Conservation (phyloP, 345 rosid species). For the Rhizophora apiculata region DNA sequence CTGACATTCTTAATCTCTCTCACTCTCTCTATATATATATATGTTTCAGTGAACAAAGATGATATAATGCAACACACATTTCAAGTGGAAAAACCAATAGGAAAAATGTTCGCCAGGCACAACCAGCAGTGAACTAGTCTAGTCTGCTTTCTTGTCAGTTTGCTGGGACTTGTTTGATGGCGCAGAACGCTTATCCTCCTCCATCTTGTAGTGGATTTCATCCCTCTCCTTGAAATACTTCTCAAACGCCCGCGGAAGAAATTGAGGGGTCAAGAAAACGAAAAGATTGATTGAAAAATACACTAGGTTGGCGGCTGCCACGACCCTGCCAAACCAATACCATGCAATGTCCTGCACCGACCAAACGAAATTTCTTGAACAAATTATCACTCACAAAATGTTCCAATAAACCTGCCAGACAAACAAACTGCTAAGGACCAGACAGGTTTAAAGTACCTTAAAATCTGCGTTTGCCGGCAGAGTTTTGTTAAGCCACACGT, state of each 20-base stretch:
- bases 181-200: constrained; percentile 45
- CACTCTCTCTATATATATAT: too few relatives aligned
- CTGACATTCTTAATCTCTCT: too few relatives aligned
- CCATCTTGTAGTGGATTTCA: constrained; percentile 50
- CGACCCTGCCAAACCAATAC: constrained; percentile 80
- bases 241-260: constrained; percentile 82
- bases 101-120: too few relatives aligned
- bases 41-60: neutral
- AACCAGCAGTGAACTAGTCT: neutral
- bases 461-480: constrained; percentile 48
- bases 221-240: constrained; percentile 56
- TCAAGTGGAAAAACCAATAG: too few relatives aligned
- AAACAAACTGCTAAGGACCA: constrained; percentile 31
- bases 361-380: neutral
- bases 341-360: constrained; percentile 46
- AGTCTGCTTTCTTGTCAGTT: constrained; percentile 52
- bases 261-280: constrained; percentile 69
- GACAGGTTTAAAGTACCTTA: constrained; percentile 34
- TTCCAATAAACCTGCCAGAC: too few relatives aligned
- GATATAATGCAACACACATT: too few relatives aligned
- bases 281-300: constrained; percentile 75
- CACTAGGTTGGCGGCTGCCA: constrained; percentile 49
- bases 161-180: constrained; percentile 29
- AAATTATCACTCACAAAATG: neutral
- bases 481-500: constrained; percentile 65